Evolutionary conservation across 805 yeast genomes (phyloP).

Genomic region (Candida suzukii): DNA sequence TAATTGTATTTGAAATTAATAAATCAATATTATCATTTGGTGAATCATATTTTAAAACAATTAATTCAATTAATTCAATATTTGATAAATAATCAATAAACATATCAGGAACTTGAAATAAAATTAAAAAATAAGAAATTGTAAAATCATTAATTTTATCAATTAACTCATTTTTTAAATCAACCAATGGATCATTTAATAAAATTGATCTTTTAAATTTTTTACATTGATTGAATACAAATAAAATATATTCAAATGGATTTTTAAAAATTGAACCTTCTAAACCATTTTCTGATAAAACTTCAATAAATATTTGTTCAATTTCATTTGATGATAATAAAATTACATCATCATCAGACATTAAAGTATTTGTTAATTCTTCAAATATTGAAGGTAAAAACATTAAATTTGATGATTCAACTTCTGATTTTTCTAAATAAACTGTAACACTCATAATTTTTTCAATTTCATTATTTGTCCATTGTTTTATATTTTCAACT

Average conservation of each 20-base stretch:
- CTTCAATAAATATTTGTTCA: slow-evolving; percentile 49
- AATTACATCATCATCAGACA: slow-evolving; percentile 4
- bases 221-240: slow-evolving; percentile 35
- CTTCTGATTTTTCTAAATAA: slow-evolving; percentile 15
- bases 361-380: slow-evolving; percentile 8
- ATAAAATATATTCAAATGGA: slow-evolving; percentile 41
- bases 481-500: slow-evolving; percentile 25
- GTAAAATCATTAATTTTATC: slow-evolving; percentile 42
- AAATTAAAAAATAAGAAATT: slow-evolving; percentile 58
- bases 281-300: slow-evolving; percentile 48
- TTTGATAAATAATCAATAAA: slow-evolving; percentile 33
- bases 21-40: slow-evolving; percentile 22
- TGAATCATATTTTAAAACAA: slow-evolving; percentile 16
- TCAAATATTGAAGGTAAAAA: slow-evolving; percentile 17
- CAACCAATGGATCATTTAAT: slow-evolving; percentile 31
- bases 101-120: slow-evolving; percentile 66
- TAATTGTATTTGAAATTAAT: slow-evolving; percentile 50
- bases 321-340: slow-evolving; percentile 26
- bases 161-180: slow-evolving; percentile 32
- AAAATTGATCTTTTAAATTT: slow-evolving; percentile 35
- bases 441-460: slow-evolving; percentile 29
- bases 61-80: slow-evolving; percentile 17
- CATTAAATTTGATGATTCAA: slow-evolving; percentile 3
- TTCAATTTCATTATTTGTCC: slow-evolving; percentile 34
- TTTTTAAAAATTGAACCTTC: slow-evolving; percentile 14